Conservation (phyloP, 495 filamentous ascomycete genomes). For the Aspergillus ostianus region DNA sequence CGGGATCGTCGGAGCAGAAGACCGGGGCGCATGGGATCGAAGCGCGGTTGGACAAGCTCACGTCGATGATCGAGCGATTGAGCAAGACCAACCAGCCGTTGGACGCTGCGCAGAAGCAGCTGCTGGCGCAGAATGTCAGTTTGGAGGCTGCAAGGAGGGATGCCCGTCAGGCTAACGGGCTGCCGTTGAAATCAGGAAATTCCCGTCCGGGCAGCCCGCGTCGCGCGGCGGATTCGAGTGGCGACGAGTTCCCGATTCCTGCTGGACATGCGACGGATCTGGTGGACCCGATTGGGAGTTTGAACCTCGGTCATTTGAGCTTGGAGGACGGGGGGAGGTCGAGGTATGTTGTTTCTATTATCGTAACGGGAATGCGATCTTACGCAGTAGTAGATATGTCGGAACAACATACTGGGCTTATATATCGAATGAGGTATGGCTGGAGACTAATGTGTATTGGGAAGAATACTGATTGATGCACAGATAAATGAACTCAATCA, state of each 20-base stretch:
- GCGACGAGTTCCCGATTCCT: slow-evolving; percentile 48
- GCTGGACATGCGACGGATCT: slow-evolving; percentile 45
- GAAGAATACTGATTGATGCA: background rate
- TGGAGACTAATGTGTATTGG: background rate
- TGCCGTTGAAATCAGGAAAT: slow-evolving; percentile 14
- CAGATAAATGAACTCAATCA: slow-evolving; percentile 51
- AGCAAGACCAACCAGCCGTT: slow-evolving; percentile 33
- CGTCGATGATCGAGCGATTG: slow-evolving; percentile 45
- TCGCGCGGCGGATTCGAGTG: slow-evolving; percentile 36
- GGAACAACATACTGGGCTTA: slow-evolving; percentile 54
- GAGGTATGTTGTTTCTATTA: slow-evolving; percentile 27
- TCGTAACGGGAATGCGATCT: background rate
- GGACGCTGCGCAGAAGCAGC: slow-evolving; percentile 25
- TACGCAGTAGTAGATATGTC: slow-evolving; percentile 41
- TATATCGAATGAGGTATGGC: slow-evolving; percentile 46
- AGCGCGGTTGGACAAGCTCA: slow-evolving; percentile 44
- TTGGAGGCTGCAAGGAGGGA: slow-evolving; percentile 23
- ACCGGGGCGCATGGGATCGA: slow-evolving; percentile 39
- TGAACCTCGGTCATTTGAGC: slow-evolving; percentile 49
- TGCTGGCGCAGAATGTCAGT: slow-evolving; percentile 22
- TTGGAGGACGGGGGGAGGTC: slow-evolving; percentile 47
- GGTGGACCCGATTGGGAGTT: slow-evolving; percentile 44
- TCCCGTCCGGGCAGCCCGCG: slow-evolving; percentile 35
- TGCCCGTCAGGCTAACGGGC: slow-evolving; percentile 15
- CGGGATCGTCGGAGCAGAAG: slow-evolving; percentile 27